Evolutionary conservation across 495 filamentous ascomycete genomes (phyloP).

Genomic region (Neurospora sp.): DNA sequence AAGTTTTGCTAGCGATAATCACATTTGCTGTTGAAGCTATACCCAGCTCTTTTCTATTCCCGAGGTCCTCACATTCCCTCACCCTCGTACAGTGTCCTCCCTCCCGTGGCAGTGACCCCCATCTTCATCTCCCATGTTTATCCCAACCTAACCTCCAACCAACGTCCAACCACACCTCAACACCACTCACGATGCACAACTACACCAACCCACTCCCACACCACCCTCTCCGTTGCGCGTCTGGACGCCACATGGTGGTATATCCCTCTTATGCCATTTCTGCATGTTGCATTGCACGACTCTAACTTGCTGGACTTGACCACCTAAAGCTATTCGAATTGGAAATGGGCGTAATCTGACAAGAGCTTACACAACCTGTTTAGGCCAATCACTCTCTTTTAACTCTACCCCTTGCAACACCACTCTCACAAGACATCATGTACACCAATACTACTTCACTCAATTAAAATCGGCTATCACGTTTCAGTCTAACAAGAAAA

Average conservation of each 20-base stretch:
- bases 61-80: neutral
- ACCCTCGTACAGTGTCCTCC: neutral
- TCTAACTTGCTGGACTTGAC: neutral
- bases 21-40: too few species aligned
- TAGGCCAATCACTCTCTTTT: neutral
- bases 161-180: neutral
- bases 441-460: neutral
- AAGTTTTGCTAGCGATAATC: too few species aligned
- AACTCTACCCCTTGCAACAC: neutral
- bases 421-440: neutral
- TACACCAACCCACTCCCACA: neutral
- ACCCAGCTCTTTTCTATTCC: neutral
- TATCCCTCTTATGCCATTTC: neutral
- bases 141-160: neutral
- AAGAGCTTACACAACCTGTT: neutral
- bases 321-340: neutral
- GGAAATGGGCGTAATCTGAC: neutral
- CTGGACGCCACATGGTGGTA: neutral
- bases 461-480: conserved; percentile 28
- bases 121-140: neutral
- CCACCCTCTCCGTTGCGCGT: neutral
- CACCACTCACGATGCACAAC: neutral
- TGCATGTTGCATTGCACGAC: neutral
- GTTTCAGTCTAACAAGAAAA: conserved; percentile 18
- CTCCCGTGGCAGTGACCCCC: neutral